Base-by-base conservation (phyloP, 805 yeast species). In the Clavispora santaluciae region DNA sequence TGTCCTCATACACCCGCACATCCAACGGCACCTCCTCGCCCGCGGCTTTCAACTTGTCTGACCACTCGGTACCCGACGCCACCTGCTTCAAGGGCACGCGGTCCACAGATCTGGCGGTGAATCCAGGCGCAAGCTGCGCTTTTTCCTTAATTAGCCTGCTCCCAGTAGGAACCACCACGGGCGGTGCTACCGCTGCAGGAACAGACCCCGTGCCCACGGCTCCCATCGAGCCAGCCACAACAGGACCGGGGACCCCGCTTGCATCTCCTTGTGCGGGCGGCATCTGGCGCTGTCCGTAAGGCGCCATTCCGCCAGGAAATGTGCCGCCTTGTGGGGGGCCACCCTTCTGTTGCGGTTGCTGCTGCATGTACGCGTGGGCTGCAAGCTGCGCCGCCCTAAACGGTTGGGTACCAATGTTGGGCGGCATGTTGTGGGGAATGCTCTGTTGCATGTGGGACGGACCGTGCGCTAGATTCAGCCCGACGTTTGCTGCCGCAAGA, bases 1-100 rank as follows among this genome's bases (percentile, higher is more conserved):
- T 47, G 12, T 49, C 48, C 53, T 85, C 93, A 55, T 83, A 85
- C 12, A 81, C 46, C 40, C 68, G 54, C 10, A 78, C 62, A 43
- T 81, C 82, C 2, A 63, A 43, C 0, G 79, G 72, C 2, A 68
- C 64, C 8, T 61, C 59, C 31, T 72, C 66, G 1, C 73, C 74
- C 34, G 70, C 72, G 3, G 56, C 53, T 18, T 51, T 51, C 21
- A 74, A 53, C 29, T 64, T 66, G 12, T 72, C 70, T 1, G 86
- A 78, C 90, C 89, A 83, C 43, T 70, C 70, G 26, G 68, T 64
- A 2, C 55, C 40, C 22, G 68, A 58, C 6, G 50, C 39, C 21
- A 68, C 41, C 6, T 54, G 48, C 23, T 51, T 54, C 41, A 57
- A 41, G 0, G 60, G 57, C 5, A 68, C 44, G 28, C 54, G 50